Conservation (phyloP, 257 asterid species). For the Solanum chilense region DNA sequence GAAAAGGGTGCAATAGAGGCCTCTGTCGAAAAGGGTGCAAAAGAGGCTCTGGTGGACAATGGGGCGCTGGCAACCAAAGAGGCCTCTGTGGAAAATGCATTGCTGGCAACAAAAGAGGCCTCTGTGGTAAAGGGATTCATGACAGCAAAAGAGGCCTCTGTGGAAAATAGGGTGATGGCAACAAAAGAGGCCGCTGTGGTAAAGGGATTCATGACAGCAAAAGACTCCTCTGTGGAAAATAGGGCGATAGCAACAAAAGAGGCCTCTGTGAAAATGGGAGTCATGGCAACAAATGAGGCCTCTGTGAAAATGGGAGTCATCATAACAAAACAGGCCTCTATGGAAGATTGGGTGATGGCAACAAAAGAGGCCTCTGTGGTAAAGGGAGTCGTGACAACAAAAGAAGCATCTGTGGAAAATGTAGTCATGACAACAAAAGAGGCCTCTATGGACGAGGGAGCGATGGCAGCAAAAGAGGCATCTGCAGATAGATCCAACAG, state of each 20-base stretch:
- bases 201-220: not conserved
- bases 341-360: not conserved
- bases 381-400: not conserved
- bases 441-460: not conserved
- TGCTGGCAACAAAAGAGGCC: slow-evolving; percentile 9
- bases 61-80: not conserved
- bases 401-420: not conserved
- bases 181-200: not conserved
- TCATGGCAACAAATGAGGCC: not conserved
- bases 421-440: not conserved
- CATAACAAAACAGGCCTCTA: not conserved
- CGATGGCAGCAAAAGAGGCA: not conserved
- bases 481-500: not conserved
- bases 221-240: not conserved
- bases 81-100: slow-evolving; percentile 11
- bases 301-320: not conserved
- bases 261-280: slow-evolving; percentile 5
- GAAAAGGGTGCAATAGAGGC: not conserved
- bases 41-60: not conserved
- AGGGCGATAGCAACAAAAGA: slow-evolving; percentile 15
- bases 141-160: slow-evolving; percentile 5
- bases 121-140: not conserved
- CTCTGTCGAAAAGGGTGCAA: not conserved
- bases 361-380: not conserved
- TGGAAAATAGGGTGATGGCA: not conserved